Conservation (phyloP, 108 stramenopile species). For the Bacterosira constricta region DNA sequence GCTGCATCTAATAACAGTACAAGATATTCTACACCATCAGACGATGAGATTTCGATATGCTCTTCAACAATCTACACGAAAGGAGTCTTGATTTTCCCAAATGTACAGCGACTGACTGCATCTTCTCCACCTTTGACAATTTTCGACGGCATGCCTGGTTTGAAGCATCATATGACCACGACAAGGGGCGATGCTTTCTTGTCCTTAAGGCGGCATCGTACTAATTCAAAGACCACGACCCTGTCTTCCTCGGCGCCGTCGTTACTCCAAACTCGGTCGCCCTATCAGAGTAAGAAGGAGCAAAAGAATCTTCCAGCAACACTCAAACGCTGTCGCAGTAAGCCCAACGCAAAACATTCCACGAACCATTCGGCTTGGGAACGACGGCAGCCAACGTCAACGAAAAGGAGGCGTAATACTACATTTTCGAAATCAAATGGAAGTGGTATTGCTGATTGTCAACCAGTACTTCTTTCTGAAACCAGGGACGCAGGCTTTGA, state of each 20-base stretch:
- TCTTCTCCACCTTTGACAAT: slow-evolving; percentile 14
- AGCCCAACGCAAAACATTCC: slow-evolving; percentile 4
- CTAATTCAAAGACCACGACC: background rate
- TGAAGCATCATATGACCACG: background rate
- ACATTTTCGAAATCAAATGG: background rate
- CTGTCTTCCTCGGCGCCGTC: background rate
- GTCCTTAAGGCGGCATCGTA: background rate
- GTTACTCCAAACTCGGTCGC: background rate
- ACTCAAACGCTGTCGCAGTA: background rate
- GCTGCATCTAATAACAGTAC: background rate
- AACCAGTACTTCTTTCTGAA: no score
- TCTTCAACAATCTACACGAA: background rate
- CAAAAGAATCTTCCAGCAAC: slow-evolving; percentile 1
- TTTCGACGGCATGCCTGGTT: background rate
- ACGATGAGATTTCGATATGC: background rate
- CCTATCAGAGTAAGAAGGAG: slow-evolving; percentile 12
- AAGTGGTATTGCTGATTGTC: no score
- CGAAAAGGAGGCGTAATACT: background rate
- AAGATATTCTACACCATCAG: no score
- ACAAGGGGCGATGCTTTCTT: background rate
- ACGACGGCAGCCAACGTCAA: background rate
- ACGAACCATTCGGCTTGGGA: slow-evolving; percentile 10
- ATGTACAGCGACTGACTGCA: slow-evolving; percentile 1
- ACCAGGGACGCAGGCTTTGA: no score
- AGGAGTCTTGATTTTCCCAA: background rate